These are phyloP conservation scores for Naganishia albida DNA, from an alignment of 1,284 basidiomycete genomes.

Conservation along the genomic window DNA sequence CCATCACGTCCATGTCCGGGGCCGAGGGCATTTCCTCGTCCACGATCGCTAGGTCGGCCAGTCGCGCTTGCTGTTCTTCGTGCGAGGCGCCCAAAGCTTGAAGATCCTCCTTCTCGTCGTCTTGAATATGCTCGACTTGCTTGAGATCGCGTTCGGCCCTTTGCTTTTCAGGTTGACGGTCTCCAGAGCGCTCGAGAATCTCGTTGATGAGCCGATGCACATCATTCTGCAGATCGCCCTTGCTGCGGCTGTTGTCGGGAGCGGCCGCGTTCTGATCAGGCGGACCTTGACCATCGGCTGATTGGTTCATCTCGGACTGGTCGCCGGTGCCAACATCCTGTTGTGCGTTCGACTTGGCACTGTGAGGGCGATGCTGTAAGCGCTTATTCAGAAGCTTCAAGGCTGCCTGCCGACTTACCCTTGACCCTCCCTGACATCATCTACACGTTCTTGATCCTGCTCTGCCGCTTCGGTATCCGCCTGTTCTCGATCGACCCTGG, in stretches of 20 bases:
- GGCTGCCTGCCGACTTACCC: slow-evolving; percentile 35
- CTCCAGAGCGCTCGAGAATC: slow-evolving; percentile 65
- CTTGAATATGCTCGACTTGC: slow-evolving; percentile 78
- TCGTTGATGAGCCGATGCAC: slow-evolving; percentile 82
- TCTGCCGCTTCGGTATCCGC: slow-evolving; percentile 48
- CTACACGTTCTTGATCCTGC: slow-evolving; percentile 39
- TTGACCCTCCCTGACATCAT: slow-evolving; percentile 42
- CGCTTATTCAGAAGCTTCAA: too few relatives aligned
- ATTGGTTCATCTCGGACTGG: slow-evolving; percentile 34
- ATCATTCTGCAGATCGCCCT: slow-evolving; percentile 72
- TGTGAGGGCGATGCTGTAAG: slow-evolving; percentile 18
- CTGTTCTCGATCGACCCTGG: slow-evolving; percentile 44
- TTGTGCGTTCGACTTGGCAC: slow-evolving; percentile 39
- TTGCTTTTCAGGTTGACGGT: slow-evolving; percentile 50
- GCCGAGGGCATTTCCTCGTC: slow-evolving; percentile 58
- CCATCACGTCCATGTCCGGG: slow-evolving; percentile 36
- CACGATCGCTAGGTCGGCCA: slow-evolving; percentile 74
- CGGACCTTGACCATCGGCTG: slow-evolving; percentile 43
- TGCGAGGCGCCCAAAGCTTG: slow-evolving; percentile 87
- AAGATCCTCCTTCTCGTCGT: slow-evolving; percentile 72
- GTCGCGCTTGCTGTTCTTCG: slow-evolving; percentile 77
- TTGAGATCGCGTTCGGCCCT: slow-evolving; percentile 55
- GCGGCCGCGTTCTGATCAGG: slow-evolving; percentile 47
- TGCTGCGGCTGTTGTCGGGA: slow-evolving; percentile 22
- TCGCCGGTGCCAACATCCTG: slow-evolving; percentile 43